Evolutionary conservation across 73 alveolate species (phyloP), one percentile per base, ranked within the genome.

Genomic region (Strombidium stylifer): DNA sequence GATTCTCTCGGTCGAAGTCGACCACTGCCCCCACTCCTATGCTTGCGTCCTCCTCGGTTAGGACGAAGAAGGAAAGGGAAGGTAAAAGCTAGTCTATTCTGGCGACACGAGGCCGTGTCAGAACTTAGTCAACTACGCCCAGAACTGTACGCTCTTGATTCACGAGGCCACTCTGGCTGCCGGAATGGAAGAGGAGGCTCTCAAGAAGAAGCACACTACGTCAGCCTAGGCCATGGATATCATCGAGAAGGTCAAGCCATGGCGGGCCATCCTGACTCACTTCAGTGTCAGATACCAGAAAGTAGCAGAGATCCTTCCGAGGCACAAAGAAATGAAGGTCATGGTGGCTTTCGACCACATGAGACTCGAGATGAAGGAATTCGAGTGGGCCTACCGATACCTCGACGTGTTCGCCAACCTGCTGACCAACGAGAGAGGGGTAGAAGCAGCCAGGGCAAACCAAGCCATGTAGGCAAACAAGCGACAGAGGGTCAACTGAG

Each of bases 151-250:
- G 45, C 48, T 96, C 25, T 87, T 96, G 42, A 96, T 96, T 37
- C 99, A 96, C 84, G 99, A 96, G 77, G 98, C 98, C 0, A 96
- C 99, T 15, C 94, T 94, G 66, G 98, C 88, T 31, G 93, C 89
- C 65, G 93, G 71, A 37, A 60, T 89, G 59, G 16, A 52, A 36
- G 79, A 74, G 47, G 97, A 94, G 60, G 99, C 99, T 0, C 69
- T 12, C 25, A 78, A 65, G 40, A 94, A 94, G 58, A 77, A 90
- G 94, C 99, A 96, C 79, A 80, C 97, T 0, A 94, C 99, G 0
- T 80, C 88, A 1, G 71, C 90, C 27, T 87, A 96, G 64, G 99
- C 99, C 25, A 91, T 96, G 11, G 76, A 87, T 19, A 49, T 93
- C 12, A 98, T 96, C n/a, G 48, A 56, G 52, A 45, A 83, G 21